Percentiles rank a stretch among this genome's conserved stretches.
phyloP scores from a whole-genome alignment of 331 rosid species.

The Pyrus hybrid region DNA sequence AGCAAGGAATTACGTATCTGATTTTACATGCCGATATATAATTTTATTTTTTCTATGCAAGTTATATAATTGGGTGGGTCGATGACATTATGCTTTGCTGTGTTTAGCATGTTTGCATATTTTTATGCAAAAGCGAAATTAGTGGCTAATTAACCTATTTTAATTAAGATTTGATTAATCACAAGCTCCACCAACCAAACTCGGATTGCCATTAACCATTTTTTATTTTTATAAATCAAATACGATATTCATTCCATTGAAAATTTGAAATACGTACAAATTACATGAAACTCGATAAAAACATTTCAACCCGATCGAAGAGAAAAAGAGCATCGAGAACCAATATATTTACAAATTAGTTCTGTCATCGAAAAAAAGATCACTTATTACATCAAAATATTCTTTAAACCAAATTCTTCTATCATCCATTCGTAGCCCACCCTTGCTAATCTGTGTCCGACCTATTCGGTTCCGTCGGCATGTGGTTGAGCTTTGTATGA shows the following conservation, averaged over 20 bases:
- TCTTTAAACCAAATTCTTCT: no score
- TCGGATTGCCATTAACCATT: background rate
- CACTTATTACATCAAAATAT: no score
- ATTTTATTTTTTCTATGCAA: background rate
- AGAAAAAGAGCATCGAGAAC: rapidly evolving
- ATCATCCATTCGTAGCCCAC: no score
- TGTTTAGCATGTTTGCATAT: background rate
- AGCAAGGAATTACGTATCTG: background rate
- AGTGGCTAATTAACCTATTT: background rate
- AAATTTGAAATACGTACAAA: no score
- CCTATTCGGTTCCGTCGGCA: no score
- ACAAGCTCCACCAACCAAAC: background rate
- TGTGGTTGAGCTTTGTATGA: no score
- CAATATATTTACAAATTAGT: no score
- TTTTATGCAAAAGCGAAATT: background rate
- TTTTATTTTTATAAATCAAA: background rate
- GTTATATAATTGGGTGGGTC: background rate
- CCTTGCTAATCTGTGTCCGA: no score
- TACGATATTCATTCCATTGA: no score
- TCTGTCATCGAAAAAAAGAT: no score
- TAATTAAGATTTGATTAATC: background rate
- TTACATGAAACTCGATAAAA: no score
- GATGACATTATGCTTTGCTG: background rate
- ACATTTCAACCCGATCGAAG: no score
- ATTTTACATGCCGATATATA: background rate